Conservation (phyloP, 2,329 filamentous ascomycete species). For the Cladosporium sp. region DNA sequence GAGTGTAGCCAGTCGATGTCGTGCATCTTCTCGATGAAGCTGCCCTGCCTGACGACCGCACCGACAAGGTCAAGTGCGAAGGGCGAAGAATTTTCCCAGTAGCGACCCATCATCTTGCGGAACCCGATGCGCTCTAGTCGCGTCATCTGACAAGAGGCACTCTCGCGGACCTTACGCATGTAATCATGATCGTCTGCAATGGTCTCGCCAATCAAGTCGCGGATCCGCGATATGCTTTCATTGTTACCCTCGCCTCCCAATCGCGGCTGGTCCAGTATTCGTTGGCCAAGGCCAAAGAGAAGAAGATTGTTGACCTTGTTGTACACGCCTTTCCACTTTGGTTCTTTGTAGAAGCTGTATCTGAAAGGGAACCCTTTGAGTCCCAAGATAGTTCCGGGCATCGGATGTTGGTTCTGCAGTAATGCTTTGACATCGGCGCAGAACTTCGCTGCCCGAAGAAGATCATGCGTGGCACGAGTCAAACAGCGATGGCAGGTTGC, state of each 20-base stretch:
- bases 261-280: constrained; percentile 29
- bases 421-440: constrained; percentile 51
- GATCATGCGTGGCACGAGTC: constrained; percentile 51
- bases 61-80: constrained; percentile 64
- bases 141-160: constrained; percentile 9
- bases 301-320: constrained; percentile 35
- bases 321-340: not conserved
- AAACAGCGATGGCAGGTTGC: constrained; percentile 50
- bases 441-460: constrained; percentile 61
- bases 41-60: constrained; percentile 62
- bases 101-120: constrained; percentile 65
- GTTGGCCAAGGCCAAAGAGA: constrained; percentile 40
- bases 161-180: constrained; percentile 36
- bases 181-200: constrained; percentile 35
- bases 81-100: constrained; percentile 63
- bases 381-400: constrained; percentile 66
- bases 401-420: constrained; percentile 45
- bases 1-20: constrained; percentile 75
- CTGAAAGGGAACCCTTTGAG: constrained; percentile 47
- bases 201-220: constrained; percentile 46
- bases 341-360: not conserved
- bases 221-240: constrained; percentile 49
- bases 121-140: constrained; percentile 39
- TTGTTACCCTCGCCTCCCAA: constrained; percentile 7
- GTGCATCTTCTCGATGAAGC: constrained; percentile 70